phyloP scores from a whole-genome alignment of 176 grass and related monocot genomes.

The Poa pratensis region DNA sequence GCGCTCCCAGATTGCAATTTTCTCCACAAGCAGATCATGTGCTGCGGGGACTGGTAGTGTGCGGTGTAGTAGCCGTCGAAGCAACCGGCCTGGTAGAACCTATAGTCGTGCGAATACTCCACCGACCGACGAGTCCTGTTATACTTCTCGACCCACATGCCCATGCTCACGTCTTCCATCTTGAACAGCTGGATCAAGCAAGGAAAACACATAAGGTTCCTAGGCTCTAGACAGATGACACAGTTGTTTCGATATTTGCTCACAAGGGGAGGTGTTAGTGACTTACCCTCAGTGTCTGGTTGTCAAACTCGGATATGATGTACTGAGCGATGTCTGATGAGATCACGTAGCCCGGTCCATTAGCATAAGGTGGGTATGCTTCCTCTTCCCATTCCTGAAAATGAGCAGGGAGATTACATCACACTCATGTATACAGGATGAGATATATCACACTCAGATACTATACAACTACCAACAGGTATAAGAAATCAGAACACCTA shows the following conservation, averaged over 20 bases:
- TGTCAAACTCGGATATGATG: conserved; percentile 63
- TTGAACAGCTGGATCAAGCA: conserved; percentile 49
- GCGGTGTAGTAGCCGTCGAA: conserved; percentile 66
- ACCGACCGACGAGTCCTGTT: conserved; percentile 36
- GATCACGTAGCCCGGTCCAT: conserved; percentile 72
- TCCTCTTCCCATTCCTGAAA: conserved; percentile 79
- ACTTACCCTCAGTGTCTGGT: conserved; percentile 56
- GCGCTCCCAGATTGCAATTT: conserved; percentile 56
- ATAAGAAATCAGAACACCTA: not conserved
- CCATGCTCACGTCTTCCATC: conserved; percentile 78
- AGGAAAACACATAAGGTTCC: not conserved
- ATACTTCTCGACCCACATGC: conserved; percentile 77
- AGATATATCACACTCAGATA: not conserved
- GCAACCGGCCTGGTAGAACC: conserved; percentile 69
- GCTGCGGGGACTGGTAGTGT: conserved; percentile 75
- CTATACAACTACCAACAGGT: not conserved
- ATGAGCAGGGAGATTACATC: conserved; percentile 22
- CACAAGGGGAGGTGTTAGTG: not conserved
- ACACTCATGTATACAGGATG: not conserved
- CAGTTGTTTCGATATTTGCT: not conserved
- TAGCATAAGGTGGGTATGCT: conserved; percentile 73
- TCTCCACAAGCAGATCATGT: conserved; percentile 74
- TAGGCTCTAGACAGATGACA: not conserved
- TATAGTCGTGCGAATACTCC: conserved; percentile 60
- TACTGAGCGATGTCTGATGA: conserved; percentile 70